Base-by-base conservation (phyloP, 495 filamentous ascomycete species). In the Pyrenula aspistea region DNA sequence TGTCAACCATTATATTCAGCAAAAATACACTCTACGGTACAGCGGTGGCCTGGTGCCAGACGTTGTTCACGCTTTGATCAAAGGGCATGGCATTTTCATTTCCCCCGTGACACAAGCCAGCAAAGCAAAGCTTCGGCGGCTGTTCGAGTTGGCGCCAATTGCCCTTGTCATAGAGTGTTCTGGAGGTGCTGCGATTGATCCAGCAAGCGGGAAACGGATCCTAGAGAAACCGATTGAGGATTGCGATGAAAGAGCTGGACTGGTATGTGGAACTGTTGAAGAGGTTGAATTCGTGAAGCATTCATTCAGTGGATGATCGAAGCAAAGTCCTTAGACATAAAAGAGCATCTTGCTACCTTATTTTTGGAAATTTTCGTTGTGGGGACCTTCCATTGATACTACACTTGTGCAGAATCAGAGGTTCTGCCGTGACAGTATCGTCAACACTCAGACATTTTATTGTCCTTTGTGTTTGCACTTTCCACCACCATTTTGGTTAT, bases 11-110 rank as follows among this genome's bases (percentile, higher is more conserved):
- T 78, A 67, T 54, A 68, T 79, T 22, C 21, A 52, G 22, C 57
- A 71, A 22, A 65, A 66, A 51, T 79, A 77, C 57, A 79, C 77
- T 3, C 61, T 81, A 47, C 67, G 77, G 2, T 81, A 79, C 56
- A 68, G 71, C 56, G 77, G 77, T 2, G 77, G 77, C 0, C 57
- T 81, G 51, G 77, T 81, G 4, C 77, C 77, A 2, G 77, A 81
- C 58, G 61, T 81, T 0, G 75, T 73, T 49, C 77, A 79, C 22
- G 67, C 73, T 50, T 58, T 81, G 4, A 70, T 77, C 21, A 77
- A 79, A 61, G 77, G 77, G 0, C 72, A 79, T 24, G 77, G 77
- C 2, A 60, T 79, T 4, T 81, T 78, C 57, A 25, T 79, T 24
- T 77, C 70, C 2, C 77, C 77, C 0, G 74, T 75, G 19, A 75